Conservation (phyloP, 352 stramenopile genomes). For the Globisporangium orthogonon region DNA sequence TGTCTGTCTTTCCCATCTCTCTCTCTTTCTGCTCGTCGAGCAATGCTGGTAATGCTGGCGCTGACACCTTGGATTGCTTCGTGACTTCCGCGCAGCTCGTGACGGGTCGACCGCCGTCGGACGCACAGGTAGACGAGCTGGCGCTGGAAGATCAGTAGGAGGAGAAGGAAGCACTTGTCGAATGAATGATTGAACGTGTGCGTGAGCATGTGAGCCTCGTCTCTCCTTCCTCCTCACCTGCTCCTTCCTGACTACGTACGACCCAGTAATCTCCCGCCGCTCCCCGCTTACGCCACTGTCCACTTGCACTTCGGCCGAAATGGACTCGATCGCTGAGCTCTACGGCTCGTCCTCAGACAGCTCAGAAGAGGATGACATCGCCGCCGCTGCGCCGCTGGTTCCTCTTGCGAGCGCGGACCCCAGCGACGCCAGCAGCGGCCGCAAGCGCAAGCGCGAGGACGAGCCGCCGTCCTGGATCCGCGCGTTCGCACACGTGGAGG, state of each 20-base stretch:
- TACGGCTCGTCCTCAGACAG: conserved; percentile 16
- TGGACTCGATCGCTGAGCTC: conserved; percentile 12
- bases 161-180: neutral
- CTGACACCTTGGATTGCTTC: too few species aligned
- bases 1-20: neutral
- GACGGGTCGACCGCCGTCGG: conserved; percentile 52
- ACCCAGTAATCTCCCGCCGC: too few species aligned
- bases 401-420: conserved; percentile 1
- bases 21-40: conserved; percentile 2
- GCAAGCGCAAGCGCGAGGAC: conserved; percentile 39
- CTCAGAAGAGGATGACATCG: conserved; percentile 11
- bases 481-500: conserved; percentile 66
- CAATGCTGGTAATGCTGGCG: too few species aligned
- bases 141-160: conserved; percentile 42
- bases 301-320: neutral
- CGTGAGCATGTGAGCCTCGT: neutral
- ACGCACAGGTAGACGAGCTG: conserved; percentile 67
- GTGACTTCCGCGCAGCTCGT: conserved; percentile 34
- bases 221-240: neutral
- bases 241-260: too few species aligned
- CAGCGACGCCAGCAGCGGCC: conserved; percentile 13
- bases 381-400: too few species aligned
- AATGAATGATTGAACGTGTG: too few species aligned
- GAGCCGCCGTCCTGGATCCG: conserved; percentile 36
- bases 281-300: too few species aligned